A percentile compares a stretch with the other conserved stretches of the same genome.
These are phyloP conservation scores for Cardamine occulta DNA, from an alignment of 345 rosid genomes.

Conservation along the genomic window DNA sequence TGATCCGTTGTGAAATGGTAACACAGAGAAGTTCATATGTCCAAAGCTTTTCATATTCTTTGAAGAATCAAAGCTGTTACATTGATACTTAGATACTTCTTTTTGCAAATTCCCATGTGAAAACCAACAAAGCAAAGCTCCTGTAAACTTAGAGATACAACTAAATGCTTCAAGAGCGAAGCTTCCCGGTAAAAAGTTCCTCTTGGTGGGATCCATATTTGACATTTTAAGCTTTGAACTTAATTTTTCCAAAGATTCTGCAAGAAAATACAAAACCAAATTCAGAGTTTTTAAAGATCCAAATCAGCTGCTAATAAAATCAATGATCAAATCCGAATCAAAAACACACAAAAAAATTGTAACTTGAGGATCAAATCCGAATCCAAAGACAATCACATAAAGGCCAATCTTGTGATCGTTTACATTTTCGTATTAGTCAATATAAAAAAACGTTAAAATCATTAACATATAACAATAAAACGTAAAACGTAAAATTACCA, in stretches of 20 bases:
- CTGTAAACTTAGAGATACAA: slow-evolving; percentile 65
- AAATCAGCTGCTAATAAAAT: neutral
- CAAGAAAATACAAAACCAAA: slow-evolving; percentile 3
- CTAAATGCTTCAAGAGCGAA: slow-evolving; percentile 60
- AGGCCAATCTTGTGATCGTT: neutral
- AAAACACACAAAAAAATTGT: no score
- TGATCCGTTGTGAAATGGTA: slow-evolving; percentile 41
- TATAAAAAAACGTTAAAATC: neutral
- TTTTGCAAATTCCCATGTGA: slow-evolving; percentile 55
- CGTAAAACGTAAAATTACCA: neutral
- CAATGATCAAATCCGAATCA: neutral
- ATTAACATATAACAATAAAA: neutral
- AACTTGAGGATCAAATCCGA: neutral
- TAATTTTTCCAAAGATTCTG: slow-evolving; percentile 17
- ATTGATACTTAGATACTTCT: slow-evolving; percentile 48
- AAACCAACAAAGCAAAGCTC: slow-evolving; percentile 61
- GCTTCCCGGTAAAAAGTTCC: slow-evolving; percentile 56
- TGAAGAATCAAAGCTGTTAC: slow-evolving; percentile 47
- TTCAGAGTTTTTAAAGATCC: neutral
- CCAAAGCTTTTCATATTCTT: slow-evolving; percentile 43
- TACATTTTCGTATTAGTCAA: neutral
- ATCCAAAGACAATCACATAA: neutral
- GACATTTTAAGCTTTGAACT: slow-evolving; percentile 42
- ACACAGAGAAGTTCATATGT: slow-evolving; percentile 42
- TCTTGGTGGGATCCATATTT: slow-evolving; percentile 57